Conservation (phyloP, 2,329 filamentous ascomycete species). For the Westerdykella ornata region DNA sequence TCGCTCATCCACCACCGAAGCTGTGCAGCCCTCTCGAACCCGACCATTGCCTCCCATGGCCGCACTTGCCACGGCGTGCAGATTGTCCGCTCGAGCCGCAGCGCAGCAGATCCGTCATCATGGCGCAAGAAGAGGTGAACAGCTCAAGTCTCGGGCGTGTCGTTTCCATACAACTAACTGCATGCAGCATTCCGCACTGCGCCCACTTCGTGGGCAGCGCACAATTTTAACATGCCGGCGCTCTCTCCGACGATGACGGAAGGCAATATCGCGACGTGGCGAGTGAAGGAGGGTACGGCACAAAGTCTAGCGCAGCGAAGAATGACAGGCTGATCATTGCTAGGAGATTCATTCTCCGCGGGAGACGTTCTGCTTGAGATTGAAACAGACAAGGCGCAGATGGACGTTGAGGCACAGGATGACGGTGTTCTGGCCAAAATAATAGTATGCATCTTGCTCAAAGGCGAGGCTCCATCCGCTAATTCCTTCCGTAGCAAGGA, state of each 20-base stretch:
- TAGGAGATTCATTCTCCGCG: slow-evolving; percentile 66
- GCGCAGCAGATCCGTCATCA: slow-evolving; percentile 48
- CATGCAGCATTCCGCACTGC: slow-evolving; percentile 57
- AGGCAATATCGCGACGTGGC: slow-evolving; percentile 80
- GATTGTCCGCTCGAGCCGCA: slow-evolving; percentile 56
- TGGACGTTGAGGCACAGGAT: slow-evolving; percentile 91
- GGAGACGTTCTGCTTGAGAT: slow-evolving; percentile 87
- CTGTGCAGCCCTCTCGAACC: slow-evolving; percentile 9
- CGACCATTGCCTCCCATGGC: slow-evolving; percentile 49
- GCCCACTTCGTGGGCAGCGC: slow-evolving; percentile 60
- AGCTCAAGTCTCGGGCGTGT: slow-evolving; percentile 12
- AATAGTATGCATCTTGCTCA: slow-evolving; percentile 39
- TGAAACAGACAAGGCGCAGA: slow-evolving; percentile 89
- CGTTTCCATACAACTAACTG: slow-evolving; percentile 18
- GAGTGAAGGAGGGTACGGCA: slow-evolving; percentile 64
- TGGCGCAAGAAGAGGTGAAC: slow-evolving; percentile 53
- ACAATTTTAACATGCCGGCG: slow-evolving; percentile 87
- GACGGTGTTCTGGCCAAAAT: slow-evolving; percentile 85
- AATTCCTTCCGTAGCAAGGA: slow-evolving; percentile 39
- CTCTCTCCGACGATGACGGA: slow-evolving; percentile 92
- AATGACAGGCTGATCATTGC: slow-evolving; percentile 12
- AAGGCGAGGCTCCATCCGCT: slow-evolving; percentile 1
- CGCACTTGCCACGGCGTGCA: slow-evolving; percentile 58
- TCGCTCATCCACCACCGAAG: slow-evolving; percentile 8
- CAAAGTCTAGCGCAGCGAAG: neutral